Evolutionary conservation across 2,329 filamentous ascomycete genomes (phyloP), one percentile per base, ranked within the genome.

Genomic region (Aphanocladium album): DNA sequence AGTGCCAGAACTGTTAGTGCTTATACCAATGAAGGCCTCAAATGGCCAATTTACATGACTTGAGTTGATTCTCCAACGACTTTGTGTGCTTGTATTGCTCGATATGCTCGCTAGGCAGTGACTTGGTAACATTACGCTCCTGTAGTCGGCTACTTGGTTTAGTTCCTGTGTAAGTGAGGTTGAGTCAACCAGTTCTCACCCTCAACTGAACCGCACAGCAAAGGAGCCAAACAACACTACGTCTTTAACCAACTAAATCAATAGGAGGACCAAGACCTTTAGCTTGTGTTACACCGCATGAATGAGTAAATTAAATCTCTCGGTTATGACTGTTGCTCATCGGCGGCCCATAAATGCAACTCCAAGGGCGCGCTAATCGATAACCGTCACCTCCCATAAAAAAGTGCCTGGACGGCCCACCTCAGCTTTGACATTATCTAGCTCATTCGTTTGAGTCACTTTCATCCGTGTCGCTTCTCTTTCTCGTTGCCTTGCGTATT

Each of bases 341-440:
- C 9, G 4, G 21, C 23, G 41, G 41, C 41, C 41, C 41, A 56
- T 47, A 25, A 33, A 21, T 43, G 33, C 52, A 27, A 56, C 53
- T 37, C 30, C 23, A 27, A 56, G 53, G 41, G 53, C 43, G 37
- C 41, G 8, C 55, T 39, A 57, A 57, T 57, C 55, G 55, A 57
- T 57, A 50, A 57, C 37, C 1, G 33, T 9, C 41, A 35, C 21
- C 30, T 39, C 23, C 43, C 19, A 39, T n/a, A 25, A 47, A 47
- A 19, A 35, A 3, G 25, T 35, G 41, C 41, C 39, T n/a, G n/a
- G 37, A 21, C 8, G 43, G 30, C 45, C 55, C 45, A 41, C 55
- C 45, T 30, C 21, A 33, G 23, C 30, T 33, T 45, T 27, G 35
- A 19, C 23, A 57, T 49, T 57, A 57, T 49, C 43, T 45, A 55